Evolutionary conservation across 1,284 basidiomycete species (phyloP).

Genomic region (Rhodotorula sp.): DNA sequence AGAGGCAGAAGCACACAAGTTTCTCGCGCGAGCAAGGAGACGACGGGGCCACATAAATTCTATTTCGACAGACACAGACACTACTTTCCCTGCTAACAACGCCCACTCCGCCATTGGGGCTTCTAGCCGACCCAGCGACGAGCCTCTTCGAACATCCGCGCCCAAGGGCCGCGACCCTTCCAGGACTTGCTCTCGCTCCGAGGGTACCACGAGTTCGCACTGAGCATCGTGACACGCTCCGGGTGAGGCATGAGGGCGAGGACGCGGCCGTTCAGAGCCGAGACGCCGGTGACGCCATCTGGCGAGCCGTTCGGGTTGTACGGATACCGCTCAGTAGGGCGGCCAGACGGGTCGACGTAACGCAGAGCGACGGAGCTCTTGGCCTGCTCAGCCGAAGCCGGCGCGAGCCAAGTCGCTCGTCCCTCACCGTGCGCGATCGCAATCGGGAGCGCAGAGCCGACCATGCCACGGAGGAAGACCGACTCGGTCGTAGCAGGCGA

Average conservation of each 20-base stretch:
- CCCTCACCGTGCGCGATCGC: constrained; percentile 97
- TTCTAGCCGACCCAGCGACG: constrained; percentile 50
- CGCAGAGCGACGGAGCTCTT: constrained; percentile 64
- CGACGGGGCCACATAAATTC: not conserved
- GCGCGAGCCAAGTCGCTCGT: constrained; percentile 64
- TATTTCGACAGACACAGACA: not conserved
- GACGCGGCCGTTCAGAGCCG: constrained; percentile 80
- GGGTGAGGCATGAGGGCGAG: constrained; percentile 83
- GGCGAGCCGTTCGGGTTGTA: constrained; percentile 92
- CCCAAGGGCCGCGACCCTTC: constrained; percentile 86
- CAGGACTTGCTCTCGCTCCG: constrained; percentile 58
- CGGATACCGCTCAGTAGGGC: constrained; percentile 74
- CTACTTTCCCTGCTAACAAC: not conserved
- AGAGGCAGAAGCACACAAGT: not conserved
- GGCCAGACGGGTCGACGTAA: constrained; percentile 67
- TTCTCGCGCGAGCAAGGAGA: not conserved
- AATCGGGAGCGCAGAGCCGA: constrained; percentile 79
- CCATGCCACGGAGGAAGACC: constrained; percentile 87
- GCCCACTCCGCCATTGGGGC: not conserved
- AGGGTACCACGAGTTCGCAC: constrained; percentile 58
- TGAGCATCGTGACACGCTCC: constrained; percentile 47
- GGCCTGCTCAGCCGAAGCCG: constrained; percentile 2
- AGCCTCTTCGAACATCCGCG: constrained; percentile 90
- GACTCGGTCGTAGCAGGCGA: constrained; percentile 56
- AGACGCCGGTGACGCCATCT: constrained; percentile 81